Base-by-base conservation (phyloP, 768 basidiomycete species). In the Albatrellus ellisii region DNA sequence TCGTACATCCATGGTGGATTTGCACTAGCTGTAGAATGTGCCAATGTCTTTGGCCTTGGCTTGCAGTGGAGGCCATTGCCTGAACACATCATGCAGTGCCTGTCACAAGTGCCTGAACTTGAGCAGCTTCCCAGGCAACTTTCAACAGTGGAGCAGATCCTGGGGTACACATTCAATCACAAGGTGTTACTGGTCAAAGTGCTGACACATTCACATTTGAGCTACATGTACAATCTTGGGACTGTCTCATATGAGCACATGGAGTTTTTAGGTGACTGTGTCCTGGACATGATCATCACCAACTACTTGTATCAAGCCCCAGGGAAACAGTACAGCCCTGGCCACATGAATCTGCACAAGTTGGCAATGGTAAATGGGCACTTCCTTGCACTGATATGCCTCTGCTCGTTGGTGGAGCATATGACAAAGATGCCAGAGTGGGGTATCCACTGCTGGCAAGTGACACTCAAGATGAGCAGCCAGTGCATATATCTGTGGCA, bases 191-290 rank as follows among this genome's bases (percentile, higher is more conserved):
- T 83, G 15, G 68, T 85, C 27, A 80, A 86, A 54, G 79, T 82
- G 9, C 67, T 85, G 26, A 82, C 77, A 0, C 84, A 86, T 44
- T 71, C 74, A 1, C n/a, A n/a, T n/a, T n/a, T n/a, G n/a, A 80
- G 75, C 52, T 79, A 77, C 49, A 75, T 79, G 44, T 66, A 70
- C 36, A 72, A 80, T 44, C 47, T 63, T 18, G 61, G 62, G 1
- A 77, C 77, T 0, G 61, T 75, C 11, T 84, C 80, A 5, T 84
- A 86, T 55, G 84, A 87, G 52, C 72, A 83, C 22, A 70, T 85
- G 66, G 82, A 85, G 48, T 84, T 86, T 50, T 68, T 84, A 2
- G 83, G 83, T 3, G 83, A 86, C 47, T 69, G 77, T 0, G 72
- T 85, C 1, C 67, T 84, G 24, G 81, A 86, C 49, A 81, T 84